phyloP scores from a whole-genome alignment of 768 basidiomycete species.

The Lactifluus subvellereus region DNA sequence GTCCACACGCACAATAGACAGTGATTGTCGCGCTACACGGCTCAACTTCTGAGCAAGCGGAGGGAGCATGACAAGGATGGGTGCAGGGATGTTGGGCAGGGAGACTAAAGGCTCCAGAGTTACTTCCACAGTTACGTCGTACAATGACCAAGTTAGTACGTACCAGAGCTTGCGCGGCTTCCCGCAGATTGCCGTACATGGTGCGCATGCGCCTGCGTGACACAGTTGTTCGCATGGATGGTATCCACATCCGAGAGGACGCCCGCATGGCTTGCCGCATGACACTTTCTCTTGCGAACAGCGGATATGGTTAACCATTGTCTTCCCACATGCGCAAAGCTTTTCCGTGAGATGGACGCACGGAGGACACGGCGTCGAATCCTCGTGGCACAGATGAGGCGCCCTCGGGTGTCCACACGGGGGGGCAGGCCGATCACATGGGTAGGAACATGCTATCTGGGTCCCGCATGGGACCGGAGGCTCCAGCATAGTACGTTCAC shows the following conservation, averaged over 20 bases:
- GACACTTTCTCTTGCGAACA: conserved; percentile 85
- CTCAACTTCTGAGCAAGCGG: conserved; percentile 71
- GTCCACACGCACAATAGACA: conserved; percentile 77
- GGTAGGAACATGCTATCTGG: conserved; percentile 67
- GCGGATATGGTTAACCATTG: conserved; percentile 64
- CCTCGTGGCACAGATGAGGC: conserved; percentile 80
- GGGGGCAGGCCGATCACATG: conserved; percentile 65
- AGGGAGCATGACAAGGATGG: conserved; percentile 80
- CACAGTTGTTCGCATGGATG: conserved; percentile 83
- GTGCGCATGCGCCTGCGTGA: conserved; percentile 76
- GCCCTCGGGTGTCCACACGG: conserved; percentile 78
- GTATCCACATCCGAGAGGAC: conserved; percentile 78
- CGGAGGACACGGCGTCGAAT: conserved; percentile 65
- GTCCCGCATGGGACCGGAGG: conserved; percentile 90
- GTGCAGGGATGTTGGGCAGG: conserved; percentile 73
- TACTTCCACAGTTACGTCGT: not conserved
- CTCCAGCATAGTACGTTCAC: conserved; percentile 79
- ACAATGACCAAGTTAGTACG: conserved; percentile 26
- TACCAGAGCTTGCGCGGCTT: conserved; percentile 84
- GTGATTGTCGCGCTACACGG: conserved; percentile 67
- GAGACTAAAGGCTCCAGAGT: conserved; percentile 37
- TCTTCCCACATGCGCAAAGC: conserved; percentile 86
- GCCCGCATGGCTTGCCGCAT: conserved; percentile 79
- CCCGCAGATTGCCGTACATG: conserved; percentile 72
- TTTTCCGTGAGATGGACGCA: conserved; percentile 80